Evolutionary conservation across 164 flowering plant genomes (phyloP), one percentile per base, ranked within the genome.

Genomic region (Liquidambar formosana): DNA sequence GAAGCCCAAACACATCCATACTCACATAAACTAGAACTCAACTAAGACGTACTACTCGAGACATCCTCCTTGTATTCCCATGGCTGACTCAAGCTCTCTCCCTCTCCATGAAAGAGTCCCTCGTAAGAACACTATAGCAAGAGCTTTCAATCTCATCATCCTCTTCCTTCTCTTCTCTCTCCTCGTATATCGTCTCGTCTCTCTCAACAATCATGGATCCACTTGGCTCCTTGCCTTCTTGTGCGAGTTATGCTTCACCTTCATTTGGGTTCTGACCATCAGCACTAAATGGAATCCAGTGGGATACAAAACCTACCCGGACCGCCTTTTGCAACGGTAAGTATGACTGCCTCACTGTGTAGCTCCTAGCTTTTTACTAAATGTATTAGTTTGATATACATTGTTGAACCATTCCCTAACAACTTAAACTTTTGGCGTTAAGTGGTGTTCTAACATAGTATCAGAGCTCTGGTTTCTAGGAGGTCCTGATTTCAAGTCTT

Each of bases 241-340:
- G 0, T 86, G 90, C 25, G 92, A 89, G 75, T 47, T 69, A 1
- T 86, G 83, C 80, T 89, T 88, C 73, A 75, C 87, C 61, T 79
- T 85, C 82, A 11, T 43, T 5, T 85, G 88, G 81, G 2, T 79
- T 57, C 62, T 88, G 49, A 4, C 41, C 11, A 23, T 80, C 27
- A 75, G 45, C 71, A 51, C 22, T 54, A 83, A 75, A 75, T 89
- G 92, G 92, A 81, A 26, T 60, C 79, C 73, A 2, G 71, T 77
- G 0, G 56, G 65, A 1, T 63, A 61, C 79, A 72, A 68, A 69
- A 81, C 89, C 1, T 78, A 79, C 66, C 89, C 88, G 0, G 69
- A 83, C 21, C 80, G 76, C 25, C 86, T 87, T 28, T 26, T 62
- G 13, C 53, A 81, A 28, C 23, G 79, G 90, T 64, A 64, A 8